Percentiles rank a stretch among this genome's conserved stretches.
phyloP scores from a whole-genome alignment of 208 protist species.

The Leishmania tarentolae region DNA sequence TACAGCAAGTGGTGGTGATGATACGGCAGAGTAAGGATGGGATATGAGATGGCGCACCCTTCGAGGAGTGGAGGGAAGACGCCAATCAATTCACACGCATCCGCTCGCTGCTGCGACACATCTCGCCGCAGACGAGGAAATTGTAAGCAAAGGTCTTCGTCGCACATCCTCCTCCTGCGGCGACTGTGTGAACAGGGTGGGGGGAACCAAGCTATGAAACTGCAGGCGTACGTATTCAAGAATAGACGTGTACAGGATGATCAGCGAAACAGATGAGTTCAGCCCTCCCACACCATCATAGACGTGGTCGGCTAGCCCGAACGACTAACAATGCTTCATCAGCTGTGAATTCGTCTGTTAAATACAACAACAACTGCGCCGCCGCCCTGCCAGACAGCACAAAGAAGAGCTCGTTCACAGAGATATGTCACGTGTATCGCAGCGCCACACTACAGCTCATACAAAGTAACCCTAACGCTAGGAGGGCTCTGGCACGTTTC shows the following conservation, averaged over 20 bases:
- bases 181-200: background rate
- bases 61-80: background rate
- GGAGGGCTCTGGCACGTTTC: no score
- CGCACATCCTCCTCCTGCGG: background rate
- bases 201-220: background rate
- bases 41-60: background rate
- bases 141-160: slow-evolving; percentile 3
- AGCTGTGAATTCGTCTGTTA: background rate
- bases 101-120: background rate
- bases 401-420: background rate
- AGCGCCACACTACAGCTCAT: background rate
- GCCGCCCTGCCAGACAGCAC: background rate
- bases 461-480: background rate
- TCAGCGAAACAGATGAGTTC: background rate
- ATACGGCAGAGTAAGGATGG: background rate
- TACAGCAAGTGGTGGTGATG: background rate
- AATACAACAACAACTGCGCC: background rate
- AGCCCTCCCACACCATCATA: background rate
- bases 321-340: background rate
- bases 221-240: background rate
- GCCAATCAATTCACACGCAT: background rate
- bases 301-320: background rate
- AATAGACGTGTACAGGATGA: no score
- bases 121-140: background rate
- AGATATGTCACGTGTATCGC: background rate